A percentile compares a stretch with the other conserved stretches of the same genome.
These are phyloP conservation scores for Carpinus viminea DNA, from an alignment of 306 rosid species.

Conservation along the genomic window DNA sequence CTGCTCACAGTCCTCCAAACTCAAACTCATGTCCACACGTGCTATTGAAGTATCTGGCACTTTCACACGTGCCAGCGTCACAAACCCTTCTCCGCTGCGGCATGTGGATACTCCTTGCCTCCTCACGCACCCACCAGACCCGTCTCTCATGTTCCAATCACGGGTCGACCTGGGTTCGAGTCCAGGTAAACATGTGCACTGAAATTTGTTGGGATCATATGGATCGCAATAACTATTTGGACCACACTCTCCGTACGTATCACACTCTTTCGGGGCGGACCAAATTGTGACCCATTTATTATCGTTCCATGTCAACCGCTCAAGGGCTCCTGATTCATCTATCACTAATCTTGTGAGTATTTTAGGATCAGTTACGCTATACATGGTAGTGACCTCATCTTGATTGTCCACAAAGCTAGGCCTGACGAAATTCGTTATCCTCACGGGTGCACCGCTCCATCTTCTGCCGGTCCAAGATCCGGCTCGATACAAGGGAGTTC, in stretches of 20 bases:
- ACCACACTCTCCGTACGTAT: slow-evolving; percentile 53
- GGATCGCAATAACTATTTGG: slow-evolving; percentile 49
- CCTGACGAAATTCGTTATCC: too few species aligned
- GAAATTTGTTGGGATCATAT: slow-evolving; percentile 26
- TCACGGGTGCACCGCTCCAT: slow-evolving; percentile 7
- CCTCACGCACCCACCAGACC: slow-evolving; percentile 64
- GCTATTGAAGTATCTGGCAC: slow-evolving; percentile 51
- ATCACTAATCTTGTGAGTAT: slow-evolving; percentile 31
- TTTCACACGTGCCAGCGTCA: slow-evolving; percentile 47
- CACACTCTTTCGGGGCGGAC: slow-evolving; percentile 54
- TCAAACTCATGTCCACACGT: not conserved
- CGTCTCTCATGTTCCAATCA: slow-evolving; percentile 58
- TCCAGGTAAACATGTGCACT: slow-evolving; percentile 62
- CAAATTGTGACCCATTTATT: slow-evolving; percentile 42
- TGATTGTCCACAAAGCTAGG: slow-evolving; percentile 11
- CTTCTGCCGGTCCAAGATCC: slow-evolving; percentile 43
- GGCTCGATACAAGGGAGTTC: slow-evolving; percentile 25
- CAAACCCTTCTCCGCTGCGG: slow-evolving; percentile 68
- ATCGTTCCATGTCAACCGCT: slow-evolving; percentile 36
- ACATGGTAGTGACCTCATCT: slow-evolving; percentile 25
- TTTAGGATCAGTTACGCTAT: slow-evolving; percentile 33
- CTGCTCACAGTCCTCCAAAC: too few species aligned
- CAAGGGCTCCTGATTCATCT: not conserved
- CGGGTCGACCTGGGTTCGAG: slow-evolving; percentile 45
- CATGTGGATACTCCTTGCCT: slow-evolving; percentile 54